These are phyloP conservation scores for Tillandsia leiboldiana DNA, from an alignment of 176 grass and related monocot genomes.

Conservation along the genomic window DNA sequence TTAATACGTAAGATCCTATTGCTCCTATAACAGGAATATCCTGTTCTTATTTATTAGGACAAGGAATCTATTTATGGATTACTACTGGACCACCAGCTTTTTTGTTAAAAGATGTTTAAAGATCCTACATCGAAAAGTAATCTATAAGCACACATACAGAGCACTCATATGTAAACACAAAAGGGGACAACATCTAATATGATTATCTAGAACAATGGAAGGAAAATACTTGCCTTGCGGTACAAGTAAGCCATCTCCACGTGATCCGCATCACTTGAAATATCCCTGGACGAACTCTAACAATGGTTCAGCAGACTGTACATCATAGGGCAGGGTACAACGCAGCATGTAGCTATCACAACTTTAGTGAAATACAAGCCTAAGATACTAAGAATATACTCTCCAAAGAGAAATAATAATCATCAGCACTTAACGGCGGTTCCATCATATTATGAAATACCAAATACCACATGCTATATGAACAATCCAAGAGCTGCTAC, in stretches of 20 bases:
- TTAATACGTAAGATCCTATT: too few relatives aligned
- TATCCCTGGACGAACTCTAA: constrained; percentile 13
- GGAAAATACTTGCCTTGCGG: constrained; percentile 49
- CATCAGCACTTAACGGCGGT: neutral
- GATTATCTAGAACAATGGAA: constrained; percentile 17
- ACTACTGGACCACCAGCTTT: too few relatives aligned
- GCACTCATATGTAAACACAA: neutral
- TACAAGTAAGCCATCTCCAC: constrained; percentile 25
- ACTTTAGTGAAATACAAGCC: neutral
- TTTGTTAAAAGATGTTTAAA: too few relatives aligned
- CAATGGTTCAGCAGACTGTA: constrained; percentile 9
- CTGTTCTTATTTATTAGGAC: too few relatives aligned
- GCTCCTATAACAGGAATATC: too few relatives aligned
- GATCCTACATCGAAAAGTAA: too few relatives aligned
- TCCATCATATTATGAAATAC: neutral
- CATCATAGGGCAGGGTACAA: constrained; percentile 8
- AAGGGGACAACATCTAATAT: constrained; percentile 15
- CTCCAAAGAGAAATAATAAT: neutral
- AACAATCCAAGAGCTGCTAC: neutral
- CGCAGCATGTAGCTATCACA: neutral
- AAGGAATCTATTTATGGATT: too few relatives aligned
- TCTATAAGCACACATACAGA: constrained; percentile 2
- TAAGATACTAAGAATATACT: constrained; percentile 1
- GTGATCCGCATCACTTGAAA: constrained; percentile 17
- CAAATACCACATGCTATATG: neutral